Evolutionary conservation across 2,329 filamentous ascomycete species (phyloP), one percentile per base, ranked within the genome.

Genomic region (Rasamsonia emersonii): DNA sequence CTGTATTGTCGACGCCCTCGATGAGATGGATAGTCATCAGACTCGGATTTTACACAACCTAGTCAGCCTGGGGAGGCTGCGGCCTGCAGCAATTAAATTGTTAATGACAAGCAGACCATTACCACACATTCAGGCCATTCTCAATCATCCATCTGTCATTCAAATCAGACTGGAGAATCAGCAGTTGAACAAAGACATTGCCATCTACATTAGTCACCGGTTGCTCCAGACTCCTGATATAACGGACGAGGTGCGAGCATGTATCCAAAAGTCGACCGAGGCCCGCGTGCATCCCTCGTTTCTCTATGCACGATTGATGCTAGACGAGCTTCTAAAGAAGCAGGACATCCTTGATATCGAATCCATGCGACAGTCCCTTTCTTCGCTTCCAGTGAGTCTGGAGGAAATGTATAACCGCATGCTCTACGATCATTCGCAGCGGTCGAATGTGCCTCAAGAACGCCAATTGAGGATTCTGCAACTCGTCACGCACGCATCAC

Each of bases 241-340:
- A 7, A 5, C 11, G 11, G 16, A 20, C 3, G 4, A 25, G 5
- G 15, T 10, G 7, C 4, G 37, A 35, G 17, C 33, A 53, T 13
- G 29, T 11, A 32, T 30, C 20, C 21, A 33, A 10, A 4, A 26
- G 10, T 3, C 27, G 0, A 48, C 65, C 3, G 53, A 52, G 2
- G 56, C 53, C 2, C 43, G 45, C 2, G 59, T 60, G 0, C 56
- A 61, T 14, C 64, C 62, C 1, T 40, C 65, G 1, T 67, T 67
- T 35, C 48, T 67, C 4, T 65, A n/a, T n/a, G 62, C 63, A 1
- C 56, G 53, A 20, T 51, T 67, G 4, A 58, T 58, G 4, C 57
- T 65, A 51, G 60, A 66, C 29, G 43, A 48, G 11, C 40, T 56
- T 9, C 35, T 45, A 14, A 45, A 57, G n/a, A 18, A 33, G 16